Evolutionary conservation across 1,139 yeast genomes (phyloP).

Genomic region (Meyerozyma carpophila): DNA sequence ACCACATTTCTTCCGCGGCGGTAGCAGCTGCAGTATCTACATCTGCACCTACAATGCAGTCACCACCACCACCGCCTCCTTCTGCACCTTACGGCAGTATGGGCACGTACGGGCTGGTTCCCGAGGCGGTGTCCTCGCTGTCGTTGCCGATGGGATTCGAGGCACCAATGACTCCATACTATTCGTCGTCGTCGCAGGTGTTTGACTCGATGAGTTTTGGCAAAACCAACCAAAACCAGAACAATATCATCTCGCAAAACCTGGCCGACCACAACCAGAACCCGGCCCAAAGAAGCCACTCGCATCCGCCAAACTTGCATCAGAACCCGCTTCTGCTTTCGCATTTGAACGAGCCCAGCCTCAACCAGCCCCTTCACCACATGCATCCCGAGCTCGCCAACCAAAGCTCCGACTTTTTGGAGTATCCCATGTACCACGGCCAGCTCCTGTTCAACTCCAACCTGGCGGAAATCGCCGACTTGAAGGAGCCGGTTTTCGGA

Average conservation of each 20-base stretch:
- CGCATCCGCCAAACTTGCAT: too few species aligned
- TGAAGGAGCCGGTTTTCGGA: not conserved
- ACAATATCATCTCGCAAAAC: too few species aligned
- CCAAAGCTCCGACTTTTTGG: too few species aligned
- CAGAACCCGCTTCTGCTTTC: too few species aligned
- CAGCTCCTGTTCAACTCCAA: not conserved
- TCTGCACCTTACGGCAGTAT: not conserved
- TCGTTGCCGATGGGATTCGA: not conserved
- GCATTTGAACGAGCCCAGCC: too few species aligned
- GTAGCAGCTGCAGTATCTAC: not conserved
- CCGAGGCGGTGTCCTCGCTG: not conserved
- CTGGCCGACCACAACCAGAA: too few species aligned
- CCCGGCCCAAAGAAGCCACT: too few species aligned
- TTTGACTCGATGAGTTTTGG: too few species aligned
- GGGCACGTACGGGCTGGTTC: not conserved
- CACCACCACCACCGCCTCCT: not conserved
- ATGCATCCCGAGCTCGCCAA: not conserved
- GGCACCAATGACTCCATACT: not conserved
- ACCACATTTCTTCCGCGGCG: not conserved
- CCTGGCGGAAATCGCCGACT: not conserved
- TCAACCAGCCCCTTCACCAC: not conserved
- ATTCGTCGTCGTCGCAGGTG: not conserved
- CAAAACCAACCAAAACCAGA: too few species aligned
- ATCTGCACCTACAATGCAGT: not conserved
- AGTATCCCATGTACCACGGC: not conserved